Evolutionary conservation across 495 filamentous ascomycete species (phyloP).

Genomic region (Glutinoglossum americanum): DNA sequence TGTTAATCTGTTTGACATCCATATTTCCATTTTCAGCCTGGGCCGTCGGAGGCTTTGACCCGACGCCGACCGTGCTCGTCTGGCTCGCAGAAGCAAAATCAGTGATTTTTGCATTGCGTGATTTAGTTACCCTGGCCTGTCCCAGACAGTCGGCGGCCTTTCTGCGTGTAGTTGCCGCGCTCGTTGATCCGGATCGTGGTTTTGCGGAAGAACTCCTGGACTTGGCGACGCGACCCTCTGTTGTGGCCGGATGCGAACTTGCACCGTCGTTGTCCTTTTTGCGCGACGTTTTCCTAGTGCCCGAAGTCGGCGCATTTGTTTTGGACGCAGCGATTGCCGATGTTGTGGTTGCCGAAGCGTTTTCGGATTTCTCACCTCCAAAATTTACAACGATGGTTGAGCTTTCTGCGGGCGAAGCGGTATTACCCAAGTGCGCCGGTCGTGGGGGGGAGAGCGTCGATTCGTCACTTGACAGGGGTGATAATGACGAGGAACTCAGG

Average conservation of each 20-base stretch:
- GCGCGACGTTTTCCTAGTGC: neutral
- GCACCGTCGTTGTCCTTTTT: constrained; percentile 2
- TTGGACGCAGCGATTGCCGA: neutral
- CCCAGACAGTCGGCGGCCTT: neutral
- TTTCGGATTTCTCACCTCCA: neutral
- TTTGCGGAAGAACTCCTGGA: neutral
- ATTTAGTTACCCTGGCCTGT: neutral
- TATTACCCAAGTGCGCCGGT: neutral
- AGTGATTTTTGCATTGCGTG: neutral
- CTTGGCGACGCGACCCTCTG: neutral
- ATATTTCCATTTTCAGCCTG: neutral
- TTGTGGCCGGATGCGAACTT: neutral
- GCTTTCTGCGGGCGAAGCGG: neutral
- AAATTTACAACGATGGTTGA: neutral
- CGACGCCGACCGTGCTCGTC: neutral
- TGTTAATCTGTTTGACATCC: neutral
- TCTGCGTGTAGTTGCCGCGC: neutral
- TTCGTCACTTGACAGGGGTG: neutral
- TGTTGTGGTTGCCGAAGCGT: neutral
- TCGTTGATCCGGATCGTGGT: neutral
- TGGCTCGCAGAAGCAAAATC: neutral
- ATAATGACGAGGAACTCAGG: constrained; percentile 1
- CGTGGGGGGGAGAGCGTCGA: neutral
- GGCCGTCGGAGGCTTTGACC: neutral
- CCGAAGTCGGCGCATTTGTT: neutral